These are phyloP conservation scores for Geotrichum siamense DNA, from an alignment of 1,139 yeast genomes.

Conservation along the genomic window DNA sequence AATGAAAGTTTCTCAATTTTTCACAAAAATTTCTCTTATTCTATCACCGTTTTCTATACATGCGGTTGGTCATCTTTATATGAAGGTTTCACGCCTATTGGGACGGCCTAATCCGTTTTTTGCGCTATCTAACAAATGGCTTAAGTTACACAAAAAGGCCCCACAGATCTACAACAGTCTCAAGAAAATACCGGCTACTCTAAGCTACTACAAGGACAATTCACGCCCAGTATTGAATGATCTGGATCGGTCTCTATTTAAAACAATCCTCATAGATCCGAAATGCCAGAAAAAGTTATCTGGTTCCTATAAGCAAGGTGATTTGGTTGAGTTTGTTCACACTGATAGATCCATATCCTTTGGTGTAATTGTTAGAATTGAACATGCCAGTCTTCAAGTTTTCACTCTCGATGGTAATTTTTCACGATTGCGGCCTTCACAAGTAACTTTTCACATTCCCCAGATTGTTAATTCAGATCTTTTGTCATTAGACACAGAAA, in stretches of 20 bases:
- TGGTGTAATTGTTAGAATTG: conserved; percentile 1
- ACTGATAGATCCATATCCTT: not conserved
- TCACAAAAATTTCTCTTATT: too few species aligned
- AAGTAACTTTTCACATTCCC: conserved; percentile 9
- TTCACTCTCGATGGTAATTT: conserved; percentile 4
- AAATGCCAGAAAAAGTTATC: not conserved
- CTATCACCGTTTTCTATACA: too few species aligned
- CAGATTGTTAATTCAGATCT: conserved; percentile 1
- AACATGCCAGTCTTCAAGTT: not conserved
- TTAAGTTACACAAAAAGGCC: conserved; percentile 3
- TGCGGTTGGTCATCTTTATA: too few species aligned
- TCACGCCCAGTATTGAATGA: not conserved
- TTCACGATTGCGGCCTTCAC: not conserved
- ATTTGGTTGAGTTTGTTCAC: conserved; percentile 9
- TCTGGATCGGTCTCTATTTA: conserved; percentile 4
- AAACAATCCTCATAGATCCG: not conserved
- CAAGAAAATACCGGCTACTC: not conserved
- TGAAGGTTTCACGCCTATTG: not conserved
- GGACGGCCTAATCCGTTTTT: conserved; percentile 7
- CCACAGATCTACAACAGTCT: not conserved
- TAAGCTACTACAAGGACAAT: not conserved
- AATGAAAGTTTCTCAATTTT: too few species aligned
- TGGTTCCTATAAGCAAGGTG: conserved; percentile 1
- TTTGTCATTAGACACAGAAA: not conserved
- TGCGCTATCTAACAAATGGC: conserved; percentile 16